phyloP scores from a whole-genome alignment of 2,329 filamentous ascomycete genomes.

The Nemania diffusa region DNA sequence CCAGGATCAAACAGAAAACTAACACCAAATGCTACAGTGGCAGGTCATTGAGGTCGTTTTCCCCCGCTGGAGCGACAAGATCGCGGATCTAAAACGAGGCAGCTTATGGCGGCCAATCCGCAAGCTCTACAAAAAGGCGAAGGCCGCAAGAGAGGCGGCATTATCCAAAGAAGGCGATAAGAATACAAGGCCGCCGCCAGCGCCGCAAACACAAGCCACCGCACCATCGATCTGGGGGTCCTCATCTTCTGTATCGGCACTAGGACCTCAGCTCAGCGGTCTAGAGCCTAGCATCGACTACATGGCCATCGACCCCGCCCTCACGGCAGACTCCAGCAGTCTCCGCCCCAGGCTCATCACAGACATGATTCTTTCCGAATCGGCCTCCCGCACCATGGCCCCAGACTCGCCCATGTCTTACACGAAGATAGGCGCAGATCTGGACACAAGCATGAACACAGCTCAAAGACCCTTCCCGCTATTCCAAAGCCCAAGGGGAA shows the following conservation, averaged over 20 bases:
- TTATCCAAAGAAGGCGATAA: conserved; percentile 25
- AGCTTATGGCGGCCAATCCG: conserved; percentile 65
- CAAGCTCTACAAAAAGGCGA: conserved; percentile 63
- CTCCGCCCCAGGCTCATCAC: conserved; percentile 24
- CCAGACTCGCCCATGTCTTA: conserved; percentile 8
- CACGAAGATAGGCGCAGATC: background rate
- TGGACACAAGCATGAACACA: background rate
- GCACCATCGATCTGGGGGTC: background rate
- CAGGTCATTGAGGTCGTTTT: conserved; percentile 58
- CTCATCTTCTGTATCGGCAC: conserved; percentile 13
- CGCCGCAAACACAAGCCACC: background rate
- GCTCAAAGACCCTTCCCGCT: background rate
- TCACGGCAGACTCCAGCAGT: background rate
- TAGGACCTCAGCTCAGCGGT: background rate
- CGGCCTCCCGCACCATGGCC: conserved; percentile 16
- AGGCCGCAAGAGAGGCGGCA: conserved; percentile 51
- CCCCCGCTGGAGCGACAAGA: conserved; percentile 54
- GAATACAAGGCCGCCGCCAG: background rate
- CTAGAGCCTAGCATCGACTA: conserved; percentile 20
- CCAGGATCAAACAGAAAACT: background rate
- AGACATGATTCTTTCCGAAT: conserved; percentile 31
- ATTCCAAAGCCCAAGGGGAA: background rate
- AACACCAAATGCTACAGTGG: conserved; percentile 51
- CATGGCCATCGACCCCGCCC: conserved; percentile 29
- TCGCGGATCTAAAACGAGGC: conserved; percentile 62